Percentiles rank a stretch among this genome's conserved stretches.
phyloP scores from a whole-genome alignment of 176 grass and related monocot species.

The Phragmites australis region DNA sequence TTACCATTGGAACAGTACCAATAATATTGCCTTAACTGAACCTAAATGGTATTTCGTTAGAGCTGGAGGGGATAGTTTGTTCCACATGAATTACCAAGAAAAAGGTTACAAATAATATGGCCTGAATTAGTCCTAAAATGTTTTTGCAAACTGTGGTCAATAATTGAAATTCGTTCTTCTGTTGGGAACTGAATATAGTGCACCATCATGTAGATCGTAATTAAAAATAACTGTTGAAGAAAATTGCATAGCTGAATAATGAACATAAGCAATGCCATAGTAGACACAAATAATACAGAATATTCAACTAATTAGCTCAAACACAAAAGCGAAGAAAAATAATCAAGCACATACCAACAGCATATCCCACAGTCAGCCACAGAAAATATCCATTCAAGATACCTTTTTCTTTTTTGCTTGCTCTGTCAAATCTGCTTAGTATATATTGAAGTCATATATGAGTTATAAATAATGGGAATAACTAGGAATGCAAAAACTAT shows the following conservation, averaged over 20 bases:
- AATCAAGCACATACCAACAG: slow-evolving; percentile 60
- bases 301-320: not conserved
- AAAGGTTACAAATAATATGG: not conserved
- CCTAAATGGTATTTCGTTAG: slow-evolving; percentile 17
- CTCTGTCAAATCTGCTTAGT: slow-evolving; percentile 77
- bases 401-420: slow-evolving; percentile 67
- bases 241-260: not conserved
- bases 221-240: not conserved
- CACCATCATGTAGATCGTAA: not conserved
- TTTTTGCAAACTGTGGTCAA: not conserved
- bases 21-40: not conserved
- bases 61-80: not conserved
- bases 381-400: slow-evolving; percentile 89
- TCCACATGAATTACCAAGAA: slow-evolving; percentile 10
- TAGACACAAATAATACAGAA: not conserved
- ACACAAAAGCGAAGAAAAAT: not conserved
- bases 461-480: not conserved
- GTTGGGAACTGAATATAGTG: not conserved
- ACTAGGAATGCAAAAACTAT: not conserved
- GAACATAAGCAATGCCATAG: slow-evolving; percentile 6
- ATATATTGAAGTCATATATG: not conserved
- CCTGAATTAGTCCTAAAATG: not conserved
- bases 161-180: not conserved
- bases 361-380: slow-evolving; percentile 84
- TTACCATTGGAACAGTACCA: not conserved